phyloP scores from a whole-genome alignment of 2,329 filamentous ascomycete species.

The Cucurbitaria berberidis region DNA sequence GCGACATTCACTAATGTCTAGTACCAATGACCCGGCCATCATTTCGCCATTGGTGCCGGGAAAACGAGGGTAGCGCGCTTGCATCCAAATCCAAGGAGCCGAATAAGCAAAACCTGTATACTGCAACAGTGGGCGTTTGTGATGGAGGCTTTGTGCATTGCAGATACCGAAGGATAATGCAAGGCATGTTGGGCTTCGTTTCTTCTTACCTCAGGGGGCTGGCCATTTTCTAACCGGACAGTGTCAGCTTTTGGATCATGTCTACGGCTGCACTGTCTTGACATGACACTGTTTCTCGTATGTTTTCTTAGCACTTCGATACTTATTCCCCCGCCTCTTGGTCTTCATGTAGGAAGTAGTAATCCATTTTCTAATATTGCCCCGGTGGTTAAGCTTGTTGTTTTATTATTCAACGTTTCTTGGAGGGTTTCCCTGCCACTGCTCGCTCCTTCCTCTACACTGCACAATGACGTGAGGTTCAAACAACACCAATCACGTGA shows the following conservation, averaged over 20 bases:
- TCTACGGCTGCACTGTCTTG: conserved; percentile 34
- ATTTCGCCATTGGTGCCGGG: conserved; percentile 15
- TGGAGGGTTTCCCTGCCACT: background rate
- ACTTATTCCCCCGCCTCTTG: conserved; percentile 49
- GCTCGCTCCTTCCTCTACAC: background rate
- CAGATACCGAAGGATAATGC: conserved; percentile 28
- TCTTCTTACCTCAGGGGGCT: conserved; percentile 39
- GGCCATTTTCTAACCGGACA: conserved; percentile 34
- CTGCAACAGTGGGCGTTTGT: conserved; percentile 42
- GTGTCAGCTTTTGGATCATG: conserved; percentile 29
- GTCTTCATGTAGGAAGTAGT: conserved; percentile 50
- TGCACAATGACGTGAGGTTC: background rate
- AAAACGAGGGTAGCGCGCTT: conserved; percentile 37
- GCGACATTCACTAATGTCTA: conserved; percentile 7
- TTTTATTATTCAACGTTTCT: background rate
- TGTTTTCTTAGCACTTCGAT: conserved; percentile 51
- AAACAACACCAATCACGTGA: background rate
- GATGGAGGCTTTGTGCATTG: conserved; percentile 38
- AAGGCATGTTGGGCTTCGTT: conserved; percentile 34
- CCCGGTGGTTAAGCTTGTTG: conserved; percentile 26
- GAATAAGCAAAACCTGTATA: conserved; percentile 31
- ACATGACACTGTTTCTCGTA: conserved; percentile 47
- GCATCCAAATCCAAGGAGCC: conserved; percentile 25
- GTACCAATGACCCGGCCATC: conserved; percentile 10
- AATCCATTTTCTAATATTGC: conserved; percentile 49